A percentile compares a stretch with the other conserved stretches of the same genome.
phyloP scores from a whole-genome alignment of 768 basidiomycete species.

The Stropharia rugosoannulata region DNA sequence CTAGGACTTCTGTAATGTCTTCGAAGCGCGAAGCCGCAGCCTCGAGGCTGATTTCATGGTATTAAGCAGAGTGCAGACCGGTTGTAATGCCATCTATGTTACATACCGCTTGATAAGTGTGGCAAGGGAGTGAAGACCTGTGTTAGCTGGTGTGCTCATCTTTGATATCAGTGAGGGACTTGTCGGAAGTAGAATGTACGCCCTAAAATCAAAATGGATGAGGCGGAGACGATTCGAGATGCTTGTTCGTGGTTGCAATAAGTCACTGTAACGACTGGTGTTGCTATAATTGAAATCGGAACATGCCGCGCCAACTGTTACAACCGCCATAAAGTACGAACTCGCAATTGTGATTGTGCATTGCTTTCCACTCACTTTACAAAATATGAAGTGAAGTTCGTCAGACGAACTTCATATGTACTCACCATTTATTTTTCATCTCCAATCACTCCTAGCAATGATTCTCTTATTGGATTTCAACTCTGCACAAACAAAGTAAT shows the following conservation, averaged over 20 bases:
- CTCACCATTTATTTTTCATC: no score
- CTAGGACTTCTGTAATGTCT: constrained; percentile 67
- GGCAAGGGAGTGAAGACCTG: constrained; percentile 69
- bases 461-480: no score
- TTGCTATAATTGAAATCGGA: constrained; percentile 15
- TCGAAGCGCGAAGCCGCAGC: constrained; percentile 94
- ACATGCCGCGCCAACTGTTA: constrained; percentile 14
- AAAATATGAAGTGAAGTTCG: no score
- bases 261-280: not conserved
- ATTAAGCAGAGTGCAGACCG: not conserved
- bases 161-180: not conserved
- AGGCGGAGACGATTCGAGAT: no score
- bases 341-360: no score
- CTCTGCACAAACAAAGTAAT: no score
- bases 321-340: no score
- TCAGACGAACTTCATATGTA: no score
- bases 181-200: not conserved
- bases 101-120: constrained; percentile 81
- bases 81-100: constrained; percentile 1
- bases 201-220: no score
- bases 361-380: no score
- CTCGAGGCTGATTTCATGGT: constrained; percentile 64
- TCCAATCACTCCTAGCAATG: no score
- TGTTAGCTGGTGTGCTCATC: constrained; percentile 23
- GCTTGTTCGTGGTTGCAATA: not conserved